Evolutionary conservation across 768 basidiomycete species (phyloP).

Genomic region (Naganishia friedmannii): DNA sequence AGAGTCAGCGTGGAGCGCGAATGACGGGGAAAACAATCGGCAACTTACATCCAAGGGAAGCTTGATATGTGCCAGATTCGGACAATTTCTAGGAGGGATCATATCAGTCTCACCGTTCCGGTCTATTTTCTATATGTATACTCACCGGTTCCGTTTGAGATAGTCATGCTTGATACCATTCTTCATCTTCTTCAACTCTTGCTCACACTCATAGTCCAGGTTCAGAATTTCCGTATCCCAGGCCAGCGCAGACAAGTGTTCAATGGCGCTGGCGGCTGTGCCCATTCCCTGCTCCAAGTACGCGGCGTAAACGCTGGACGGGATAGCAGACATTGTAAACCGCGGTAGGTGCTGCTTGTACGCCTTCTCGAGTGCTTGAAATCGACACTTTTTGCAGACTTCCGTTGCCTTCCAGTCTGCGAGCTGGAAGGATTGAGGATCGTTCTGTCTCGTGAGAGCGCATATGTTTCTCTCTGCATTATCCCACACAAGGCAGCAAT

Average conservation of each 20-base stretch:
- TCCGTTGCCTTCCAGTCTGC: background rate
- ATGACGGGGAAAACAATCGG: background rate
- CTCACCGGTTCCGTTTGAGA: background rate
- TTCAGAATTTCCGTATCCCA: background rate
- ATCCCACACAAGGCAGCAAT: constrained; percentile 3
- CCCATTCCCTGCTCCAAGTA: background rate
- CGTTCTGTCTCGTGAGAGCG: background rate
- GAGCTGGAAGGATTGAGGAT: background rate
- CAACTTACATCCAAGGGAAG: constrained; percentile 13
- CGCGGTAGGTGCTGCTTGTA: background rate
- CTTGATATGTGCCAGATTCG: background rate
- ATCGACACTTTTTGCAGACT: constrained; percentile 8
- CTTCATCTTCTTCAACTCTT: background rate
- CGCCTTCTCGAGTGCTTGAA: constrained; percentile 1
- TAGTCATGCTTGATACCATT: background rate
- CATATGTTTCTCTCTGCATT: background rate
- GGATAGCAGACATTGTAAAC: background rate
- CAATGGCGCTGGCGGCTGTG: background rate
- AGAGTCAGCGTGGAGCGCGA: no score
- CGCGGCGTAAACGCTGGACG: background rate
- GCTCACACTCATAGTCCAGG: background rate
- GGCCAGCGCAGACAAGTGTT: constrained; percentile 5
- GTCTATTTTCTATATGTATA: background rate
- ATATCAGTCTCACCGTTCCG: no score
- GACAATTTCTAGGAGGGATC: background rate